These are phyloP conservation scores for Grigorovia jiainica DNA, from an alignment of 805 yeast genomes.

Conservation along the genomic window DNA sequence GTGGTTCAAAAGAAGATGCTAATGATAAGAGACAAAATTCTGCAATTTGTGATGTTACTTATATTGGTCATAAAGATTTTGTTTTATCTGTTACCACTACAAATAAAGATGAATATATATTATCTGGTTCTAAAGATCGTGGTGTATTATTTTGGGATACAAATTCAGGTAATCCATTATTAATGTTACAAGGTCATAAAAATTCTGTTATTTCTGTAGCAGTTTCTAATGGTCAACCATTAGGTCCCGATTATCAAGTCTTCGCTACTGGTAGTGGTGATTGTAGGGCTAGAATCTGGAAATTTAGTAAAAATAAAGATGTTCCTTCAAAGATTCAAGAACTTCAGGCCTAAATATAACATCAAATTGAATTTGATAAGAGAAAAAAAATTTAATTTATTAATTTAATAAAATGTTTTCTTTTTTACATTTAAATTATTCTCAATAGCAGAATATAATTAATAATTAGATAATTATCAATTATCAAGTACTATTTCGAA, in stretches of 20 bases:
- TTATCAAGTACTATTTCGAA: too few relatives aligned
- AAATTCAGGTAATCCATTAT: slow-evolving; percentile 77
- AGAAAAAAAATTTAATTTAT: too few relatives aligned
- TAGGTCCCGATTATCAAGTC: slow-evolving; percentile 53
- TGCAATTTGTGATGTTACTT: slow-evolving; percentile 77
- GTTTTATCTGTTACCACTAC: slow-evolving; percentile 91
- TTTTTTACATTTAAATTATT: too few relatives aligned
- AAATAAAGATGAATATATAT: slow-evolving; percentile 81
- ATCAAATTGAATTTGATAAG: too few relatives aligned
- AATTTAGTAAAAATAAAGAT: slow-evolving; percentile 39
- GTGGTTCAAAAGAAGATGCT: slow-evolving; percentile 25
- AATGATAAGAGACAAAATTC: slow-evolving; percentile 30
- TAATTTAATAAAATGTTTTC: too few relatives aligned
- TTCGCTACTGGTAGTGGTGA: slow-evolving; percentile 98
- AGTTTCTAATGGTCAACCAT: slow-evolving; percentile 68
- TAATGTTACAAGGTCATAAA: slow-evolving; percentile 95
- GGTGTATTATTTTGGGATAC: slow-evolving; percentile 98
- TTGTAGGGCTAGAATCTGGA: slow-evolving; percentile 95
- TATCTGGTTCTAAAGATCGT: slow-evolving; percentile 94
- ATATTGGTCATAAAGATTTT: slow-evolving; percentile 93
- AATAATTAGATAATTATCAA: too few relatives aligned
- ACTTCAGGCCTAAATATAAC: too few relatives aligned
- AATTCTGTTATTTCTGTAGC: slow-evolving; percentile 93
- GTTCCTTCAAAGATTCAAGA: not conserved
- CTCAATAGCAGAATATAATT: too few relatives aligned